These are phyloP conservation scores for Aspergillus fumigatiaffinis DNA, from an alignment of 2,329 filamentous ascomycete species.

Conservation along the genomic window DNA sequence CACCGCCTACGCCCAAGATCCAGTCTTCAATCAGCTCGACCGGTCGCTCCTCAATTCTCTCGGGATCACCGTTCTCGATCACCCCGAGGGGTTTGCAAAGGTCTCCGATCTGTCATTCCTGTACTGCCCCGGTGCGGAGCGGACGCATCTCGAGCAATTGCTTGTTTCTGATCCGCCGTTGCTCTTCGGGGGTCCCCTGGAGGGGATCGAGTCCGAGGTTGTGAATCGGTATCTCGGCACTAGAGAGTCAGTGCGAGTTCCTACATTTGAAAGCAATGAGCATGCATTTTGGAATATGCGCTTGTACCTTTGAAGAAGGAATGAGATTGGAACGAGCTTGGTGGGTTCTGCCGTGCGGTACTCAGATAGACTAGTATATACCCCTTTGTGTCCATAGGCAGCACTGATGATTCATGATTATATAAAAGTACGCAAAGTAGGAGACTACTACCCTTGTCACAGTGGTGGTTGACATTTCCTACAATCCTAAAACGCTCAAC, in stretches of 20 bases:
- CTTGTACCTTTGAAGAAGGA: slow-evolving; percentile 25
- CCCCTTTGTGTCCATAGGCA: neutral
- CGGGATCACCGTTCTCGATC: slow-evolving; percentile 36
- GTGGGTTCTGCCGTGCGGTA: neutral
- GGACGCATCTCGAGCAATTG: slow-evolving; percentile 48
- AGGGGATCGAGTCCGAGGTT: slow-evolving; percentile 25
- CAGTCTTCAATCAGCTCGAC: slow-evolving; percentile 50
- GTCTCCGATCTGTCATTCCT: slow-evolving; percentile 51
- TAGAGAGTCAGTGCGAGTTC: slow-evolving; percentile 23
- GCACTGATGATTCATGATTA: neutral
- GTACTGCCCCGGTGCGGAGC: slow-evolving; percentile 59
- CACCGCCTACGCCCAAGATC: slow-evolving; percentile 50
- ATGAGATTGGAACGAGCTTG: slow-evolving; percentile 2
- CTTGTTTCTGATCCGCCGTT: slow-evolving; percentile 49
- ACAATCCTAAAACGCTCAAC: neutral
- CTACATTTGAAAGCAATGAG: slow-evolving; percentile 28
- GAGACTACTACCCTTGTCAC: neutral
- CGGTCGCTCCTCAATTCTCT: slow-evolving; percentile 32
- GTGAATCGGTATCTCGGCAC: slow-evolving; percentile 17
- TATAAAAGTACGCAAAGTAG: neutral
- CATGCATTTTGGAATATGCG: slow-evolving; percentile 38
- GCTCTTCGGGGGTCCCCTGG: slow-evolving; percentile 53
- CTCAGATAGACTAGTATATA: neutral
- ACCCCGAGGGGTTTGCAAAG: slow-evolving; percentile 51
- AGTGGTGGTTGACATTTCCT: neutral